Evolutionary conservation across 495 filamentous ascomycete species (phyloP).

Genomic region (Pyronema omphalodes): DNA sequence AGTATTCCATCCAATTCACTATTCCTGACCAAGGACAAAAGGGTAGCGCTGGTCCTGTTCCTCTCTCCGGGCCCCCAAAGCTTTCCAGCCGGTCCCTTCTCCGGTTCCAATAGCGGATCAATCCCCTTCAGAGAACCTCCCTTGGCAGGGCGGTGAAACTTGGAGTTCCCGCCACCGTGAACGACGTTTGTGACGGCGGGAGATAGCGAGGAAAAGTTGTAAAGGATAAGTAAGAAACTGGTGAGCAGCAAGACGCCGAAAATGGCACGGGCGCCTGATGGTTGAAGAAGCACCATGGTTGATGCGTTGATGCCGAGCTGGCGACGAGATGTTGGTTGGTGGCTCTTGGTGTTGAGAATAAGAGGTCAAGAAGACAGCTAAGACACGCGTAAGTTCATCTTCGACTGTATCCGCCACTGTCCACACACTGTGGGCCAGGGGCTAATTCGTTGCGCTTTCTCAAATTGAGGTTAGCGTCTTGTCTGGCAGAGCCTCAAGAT

Average conservation of each 20-base stretch:
- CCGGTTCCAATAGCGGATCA: conserved; percentile 22
- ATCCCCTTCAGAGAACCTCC: conserved; percentile 21
- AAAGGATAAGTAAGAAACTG: conserved; percentile 13
- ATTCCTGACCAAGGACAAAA: conserved; percentile 87
- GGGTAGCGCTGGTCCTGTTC: conserved; percentile 69
- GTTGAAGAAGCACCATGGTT: conserved; percentile 14
- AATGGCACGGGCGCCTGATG: conserved; percentile 13
- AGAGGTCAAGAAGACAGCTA: not conserved
- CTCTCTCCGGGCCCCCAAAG: conserved; percentile 17
- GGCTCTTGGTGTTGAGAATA: not conserved
- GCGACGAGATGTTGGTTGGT: not conserved
- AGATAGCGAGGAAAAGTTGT: conserved; percentile 15
- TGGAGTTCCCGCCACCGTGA: not conserved
- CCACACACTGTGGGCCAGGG: no score
- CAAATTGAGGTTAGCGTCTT: no score
- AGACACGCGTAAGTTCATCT: not conserved
- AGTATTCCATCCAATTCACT: conserved; percentile 70
- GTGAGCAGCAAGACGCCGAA: conserved; percentile 12
- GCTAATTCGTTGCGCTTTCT: no score
- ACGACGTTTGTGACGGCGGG: conserved; percentile 1
- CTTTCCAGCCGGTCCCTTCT: conserved; percentile 19
- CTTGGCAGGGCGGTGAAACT: conserved; percentile 14
- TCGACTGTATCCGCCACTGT: not conserved
- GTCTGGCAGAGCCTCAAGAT: no score
- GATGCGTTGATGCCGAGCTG: not conserved